A percentile compares a stretch with the other conserved stretches of the same genome.
phyloP scores from a whole-genome alignment of 2,329 filamentous ascomycete genomes.

The Knoxdaviesia proteae region DNA sequence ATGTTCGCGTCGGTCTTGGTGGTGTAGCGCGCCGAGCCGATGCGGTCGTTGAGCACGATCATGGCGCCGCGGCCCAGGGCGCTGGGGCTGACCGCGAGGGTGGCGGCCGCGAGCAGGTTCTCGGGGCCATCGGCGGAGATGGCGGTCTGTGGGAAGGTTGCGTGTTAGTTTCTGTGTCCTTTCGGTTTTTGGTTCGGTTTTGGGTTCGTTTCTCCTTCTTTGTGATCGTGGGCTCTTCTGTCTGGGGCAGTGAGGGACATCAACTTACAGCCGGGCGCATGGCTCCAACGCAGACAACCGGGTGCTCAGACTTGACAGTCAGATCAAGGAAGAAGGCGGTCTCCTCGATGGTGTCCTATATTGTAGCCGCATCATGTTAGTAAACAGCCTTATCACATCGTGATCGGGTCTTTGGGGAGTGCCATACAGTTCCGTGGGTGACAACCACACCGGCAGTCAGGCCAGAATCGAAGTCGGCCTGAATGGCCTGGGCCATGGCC shows the following conservation, averaged over 20 bases:
- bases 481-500: constrained; percentile 24
- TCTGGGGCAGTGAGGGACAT: too few species aligned
- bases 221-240: too few species aligned
- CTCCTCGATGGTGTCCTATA: constrained; percentile 37
- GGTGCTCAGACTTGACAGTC: constrained; percentile 34
- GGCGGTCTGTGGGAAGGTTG: constrained; percentile 17
- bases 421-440: constrained; percentile 33
- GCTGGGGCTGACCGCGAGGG: constrained; percentile 24
- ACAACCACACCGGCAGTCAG: constrained; percentile 29
- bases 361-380: too few species aligned
- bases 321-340: constrained; percentile 41
- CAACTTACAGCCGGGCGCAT: constrained; percentile 31
- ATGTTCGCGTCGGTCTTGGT: constrained; percentile 43
- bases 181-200: too few species aligned
- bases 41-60: constrained; percentile 41
- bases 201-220: too few species aligned
- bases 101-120: constrained; percentile 39
- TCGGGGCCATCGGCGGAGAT: constrained; percentile 41
- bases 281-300: constrained; percentile 37
- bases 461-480: constrained; percentile 22
- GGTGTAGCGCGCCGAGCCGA: constrained; percentile 32
- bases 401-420: too few species aligned
- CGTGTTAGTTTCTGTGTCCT: too few species aligned
- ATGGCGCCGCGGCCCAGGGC: constrained; percentile 32
- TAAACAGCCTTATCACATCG: too few species aligned